These are phyloP conservation scores for Cenococcum geophilum DNA, from an alignment of 495 filamentous ascomycete species.

Conservation along the genomic window DNA sequence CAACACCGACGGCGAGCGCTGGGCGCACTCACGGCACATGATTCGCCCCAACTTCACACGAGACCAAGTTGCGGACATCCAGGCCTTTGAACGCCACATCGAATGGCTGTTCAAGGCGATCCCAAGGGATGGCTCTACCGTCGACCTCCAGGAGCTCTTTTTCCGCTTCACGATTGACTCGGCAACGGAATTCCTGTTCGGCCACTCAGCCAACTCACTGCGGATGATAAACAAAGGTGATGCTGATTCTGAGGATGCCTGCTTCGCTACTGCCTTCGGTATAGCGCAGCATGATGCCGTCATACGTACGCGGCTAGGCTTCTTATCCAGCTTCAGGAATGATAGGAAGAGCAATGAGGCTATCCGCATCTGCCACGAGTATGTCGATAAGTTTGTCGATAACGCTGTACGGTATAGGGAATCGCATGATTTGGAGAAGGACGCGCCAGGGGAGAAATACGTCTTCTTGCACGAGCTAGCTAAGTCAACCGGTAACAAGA, in stretches of 20 bases:
- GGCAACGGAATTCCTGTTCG: constrained; percentile 68
- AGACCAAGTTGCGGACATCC: constrained; percentile 54
- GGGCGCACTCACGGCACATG: constrained; percentile 59
- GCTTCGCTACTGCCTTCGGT: constrained; percentile 30
- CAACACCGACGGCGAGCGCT: constrained; percentile 56
- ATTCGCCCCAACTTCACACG: constrained; percentile 59
- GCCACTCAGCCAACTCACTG: constrained; percentile 47
- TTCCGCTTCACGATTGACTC: constrained; percentile 62
- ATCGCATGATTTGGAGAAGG: constrained; percentile 18
- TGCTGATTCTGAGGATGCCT: constrained; percentile 12
- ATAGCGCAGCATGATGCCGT: constrained; percentile 19
- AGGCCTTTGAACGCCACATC: constrained; percentile 56
- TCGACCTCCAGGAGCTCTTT: constrained; percentile 63
- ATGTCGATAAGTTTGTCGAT: constrained; percentile 44
- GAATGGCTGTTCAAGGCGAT: constrained; percentile 44
- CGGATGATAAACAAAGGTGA: constrained; percentile 17
- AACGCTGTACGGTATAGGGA: constrained; percentile 29
- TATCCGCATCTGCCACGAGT: constrained; percentile 45
- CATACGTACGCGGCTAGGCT: constrained; percentile 17
- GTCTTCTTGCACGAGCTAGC: constrained; percentile 40
- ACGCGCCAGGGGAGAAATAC: constrained; percentile 30
- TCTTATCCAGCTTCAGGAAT: constrained; percentile 8
- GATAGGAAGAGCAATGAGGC: constrained; percentile 35
- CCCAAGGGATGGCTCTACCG: constrained; percentile 44
- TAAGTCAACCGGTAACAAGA: constrained; percentile 35